Evolutionary conservation across 371 early-diverging fungal species (phyloP).

Genomic region (Umbelopsis sp.): DNA sequence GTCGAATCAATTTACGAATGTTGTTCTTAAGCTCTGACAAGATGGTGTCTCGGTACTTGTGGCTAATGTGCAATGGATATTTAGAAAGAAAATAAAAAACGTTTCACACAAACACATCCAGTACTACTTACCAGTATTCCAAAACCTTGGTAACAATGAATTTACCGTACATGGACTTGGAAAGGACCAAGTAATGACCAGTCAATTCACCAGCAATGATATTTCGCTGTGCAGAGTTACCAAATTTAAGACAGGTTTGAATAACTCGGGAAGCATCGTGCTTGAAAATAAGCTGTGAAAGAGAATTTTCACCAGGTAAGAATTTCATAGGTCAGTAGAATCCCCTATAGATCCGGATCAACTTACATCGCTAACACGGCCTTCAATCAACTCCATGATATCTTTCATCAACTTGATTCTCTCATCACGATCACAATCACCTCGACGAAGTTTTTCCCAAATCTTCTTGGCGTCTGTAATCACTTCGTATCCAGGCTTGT

Average conservation of each 20-base stretch:
- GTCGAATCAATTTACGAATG: slow-evolving; percentile 78
- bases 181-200: slow-evolving; percentile 74
- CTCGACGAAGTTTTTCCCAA: slow-evolving; percentile 88
- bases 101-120: neutral
- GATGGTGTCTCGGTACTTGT: slow-evolving; percentile 71
- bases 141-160: slow-evolving; percentile 88
- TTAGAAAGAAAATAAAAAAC: neutral
- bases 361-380: slow-evolving; percentile 80
- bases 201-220: slow-evolving; percentile 82
- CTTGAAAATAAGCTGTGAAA: slow-evolving; percentile 80
- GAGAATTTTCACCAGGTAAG: neutral
- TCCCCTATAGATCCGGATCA: neutral
- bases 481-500: slow-evolving; percentile 73
- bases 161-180: slow-evolving; percentile 86
- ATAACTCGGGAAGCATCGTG: slow-evolving; percentile 95
- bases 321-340: too few relatives aligned
- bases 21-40: slow-evolving; percentile 84
- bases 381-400: slow-evolving; percentile 82
- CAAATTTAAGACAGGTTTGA: slow-evolving; percentile 91
- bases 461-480: slow-evolving; percentile 76
- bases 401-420: slow-evolving; percentile 70
- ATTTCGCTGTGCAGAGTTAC: slow-evolving; percentile 76
- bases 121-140: slow-evolving; percentile 69
- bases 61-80: slow-evolving; percentile 42
- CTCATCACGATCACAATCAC: slow-evolving; percentile 67